Base-by-base conservation (phyloP, 208 protist species). In the Crithidia brevicula region DNA sequence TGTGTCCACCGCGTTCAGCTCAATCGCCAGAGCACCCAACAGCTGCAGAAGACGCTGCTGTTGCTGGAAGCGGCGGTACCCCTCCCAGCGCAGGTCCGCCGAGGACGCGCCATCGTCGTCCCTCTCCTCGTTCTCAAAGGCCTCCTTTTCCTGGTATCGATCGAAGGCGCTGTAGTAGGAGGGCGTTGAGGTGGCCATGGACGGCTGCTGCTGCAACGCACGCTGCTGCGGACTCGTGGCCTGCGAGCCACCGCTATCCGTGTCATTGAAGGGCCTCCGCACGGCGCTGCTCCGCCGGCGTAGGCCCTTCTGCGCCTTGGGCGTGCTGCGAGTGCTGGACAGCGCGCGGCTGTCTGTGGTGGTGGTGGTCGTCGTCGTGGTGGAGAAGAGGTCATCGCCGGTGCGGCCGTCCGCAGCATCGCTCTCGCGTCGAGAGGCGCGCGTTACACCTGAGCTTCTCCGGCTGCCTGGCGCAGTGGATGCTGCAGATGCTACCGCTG, bases 1-100 rank as follows among this genome's bases (percentile, higher is more conserved):
- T 23, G 70, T 57, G 47, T 85, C 80, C n/a, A 74, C 27, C 10
- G 59, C 36, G 64, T 82, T 79, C 38, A 82, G 57, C 22, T 69
- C 75, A 2, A 36, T 46, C 16, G 62, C 67, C 5, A 81, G 45
- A 8, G 72, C 38, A 13, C 22, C 33, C 23, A 73, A 45, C n/a
- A 59, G 20, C 45, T 51, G 52, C 36, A 63, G 69, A 8, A 75
- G 60, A 0, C 45, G 47, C 61, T 68, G 54, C 27, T 68, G 59
- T 25, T 67, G 49, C 49, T 73, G 66, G 10, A 45, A 40, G 23
- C 33, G 67, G 13, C 40, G 61, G 0, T 8, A 20, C 5, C 22
- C 9, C 22, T 23, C 47, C 8, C 47, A 15, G 1, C 23, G 47
- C 5, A 28, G 15, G 23, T 46, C 30, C n/a, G 9, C 27, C 3